Evolutionary conservation across 306 rosid species (phyloP).

Genomic region (Glycine latifolia): DNA sequence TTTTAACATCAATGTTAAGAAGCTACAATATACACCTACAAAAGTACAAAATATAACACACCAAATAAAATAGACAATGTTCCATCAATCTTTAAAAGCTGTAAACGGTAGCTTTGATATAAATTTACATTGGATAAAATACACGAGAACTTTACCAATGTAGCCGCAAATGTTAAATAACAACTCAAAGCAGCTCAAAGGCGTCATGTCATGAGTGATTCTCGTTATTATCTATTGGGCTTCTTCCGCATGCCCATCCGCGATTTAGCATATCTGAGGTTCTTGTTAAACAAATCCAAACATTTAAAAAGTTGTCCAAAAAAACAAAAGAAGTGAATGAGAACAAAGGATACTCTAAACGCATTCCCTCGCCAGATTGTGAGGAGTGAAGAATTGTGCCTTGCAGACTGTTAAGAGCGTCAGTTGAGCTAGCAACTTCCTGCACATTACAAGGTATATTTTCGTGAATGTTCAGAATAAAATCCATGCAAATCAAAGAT

Average conservation of each 20-base stretch:
- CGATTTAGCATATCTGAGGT: constrained; percentile 82
- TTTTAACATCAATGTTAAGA: neutral
- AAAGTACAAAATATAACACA: no score
- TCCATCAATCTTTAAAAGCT: neutral
- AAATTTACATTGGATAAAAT: constrained; percentile 35
- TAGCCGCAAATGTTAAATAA: neutral
- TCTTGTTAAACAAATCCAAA: constrained; percentile 63
- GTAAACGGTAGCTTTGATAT: neutral
- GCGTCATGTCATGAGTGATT: neutral
- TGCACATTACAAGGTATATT: constrained; percentile 42
- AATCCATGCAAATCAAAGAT: constrained; percentile 5
- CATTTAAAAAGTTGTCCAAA: neutral
- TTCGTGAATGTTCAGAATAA: constrained; percentile 8
- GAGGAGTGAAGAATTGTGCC: constrained; percentile 85
- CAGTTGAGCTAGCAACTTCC: constrained; percentile 77
- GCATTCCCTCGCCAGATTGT: constrained; percentile 84
- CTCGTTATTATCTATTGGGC: constrained; percentile 15
- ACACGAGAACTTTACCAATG: constrained; percentile 19
- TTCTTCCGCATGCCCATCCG: constrained; percentile 96
- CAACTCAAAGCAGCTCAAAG: constrained; percentile 10
- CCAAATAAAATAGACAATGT: neutral
- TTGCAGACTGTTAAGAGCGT: constrained; percentile 78
- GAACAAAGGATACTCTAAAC: constrained; percentile 86
- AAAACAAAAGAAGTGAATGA: neutral
- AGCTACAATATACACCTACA: no score